Conservation (phyloP, 768 basidiomycete genomes). For the Termitomyces sp. region DNA sequence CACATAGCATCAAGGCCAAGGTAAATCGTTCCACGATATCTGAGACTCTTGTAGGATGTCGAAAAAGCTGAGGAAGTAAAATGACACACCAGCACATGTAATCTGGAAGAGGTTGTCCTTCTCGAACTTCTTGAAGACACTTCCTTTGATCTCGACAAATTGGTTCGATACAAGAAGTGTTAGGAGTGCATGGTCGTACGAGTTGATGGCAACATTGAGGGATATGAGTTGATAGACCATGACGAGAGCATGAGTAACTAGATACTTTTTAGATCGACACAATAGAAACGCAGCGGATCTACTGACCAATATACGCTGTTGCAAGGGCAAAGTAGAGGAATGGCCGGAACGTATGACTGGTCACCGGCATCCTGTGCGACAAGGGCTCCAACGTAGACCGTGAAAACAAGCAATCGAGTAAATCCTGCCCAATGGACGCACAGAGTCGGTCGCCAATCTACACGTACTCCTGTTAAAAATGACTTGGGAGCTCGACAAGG, state of each 20-base stretch:
- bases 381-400: slow-evolving; percentile 80
- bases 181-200: slow-evolving; percentile 92
- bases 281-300: background rate
- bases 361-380: slow-evolving; percentile 57
- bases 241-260: slow-evolving; percentile 88
- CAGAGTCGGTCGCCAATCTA: slow-evolving; percentile 95
- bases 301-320: slow-evolving; percentile 67
- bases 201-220: slow-evolving; percentile 96
- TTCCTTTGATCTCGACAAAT: slow-evolving; percentile 99
- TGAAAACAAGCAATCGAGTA: slow-evolving; percentile 94
- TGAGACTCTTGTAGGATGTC: slow-evolving; percentile 23
- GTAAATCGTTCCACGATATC: slow-evolving; percentile 99
- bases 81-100: slow-evolving; percentile 83
- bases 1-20: slow-evolving; percentile 82
- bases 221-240: slow-evolving; percentile 95
- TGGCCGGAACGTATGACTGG: slow-evolving; percentile 70
- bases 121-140: slow-evolving; percentile 99
- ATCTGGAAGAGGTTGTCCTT: slow-evolving; percentile 99
- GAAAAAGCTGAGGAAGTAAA: background rate
- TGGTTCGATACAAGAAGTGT: slow-evolving; percentile 96
- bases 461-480: slow-evolving; percentile 2
- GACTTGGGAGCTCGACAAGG: background rate
- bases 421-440: slow-evolving; percentile 96
- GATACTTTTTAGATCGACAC: background rate
- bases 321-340: slow-evolving; percentile 83